Evolutionary conservation across 2,329 filamentous ascomycete species (phyloP), one percentile per base, ranked within the genome.

Genomic region (Apiospora phragmitis): DNA sequence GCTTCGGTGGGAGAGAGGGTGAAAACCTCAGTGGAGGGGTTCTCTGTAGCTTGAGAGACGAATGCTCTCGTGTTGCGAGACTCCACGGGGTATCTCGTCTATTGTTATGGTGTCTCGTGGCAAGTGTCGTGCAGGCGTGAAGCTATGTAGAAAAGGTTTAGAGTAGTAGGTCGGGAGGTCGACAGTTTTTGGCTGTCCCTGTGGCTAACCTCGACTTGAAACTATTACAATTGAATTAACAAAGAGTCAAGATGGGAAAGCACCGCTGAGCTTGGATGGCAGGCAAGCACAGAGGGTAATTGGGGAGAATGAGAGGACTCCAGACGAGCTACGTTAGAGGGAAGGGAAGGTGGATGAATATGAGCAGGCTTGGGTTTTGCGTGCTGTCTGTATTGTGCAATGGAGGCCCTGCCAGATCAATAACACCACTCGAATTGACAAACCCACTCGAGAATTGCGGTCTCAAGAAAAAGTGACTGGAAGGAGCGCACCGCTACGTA

Each of bases 1-100:
- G 70, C 70, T 65, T 69, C 73, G 67, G 67, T 69, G 67, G 42
- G 68, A 69, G 69, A 71, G 62, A 71, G 55, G 24, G 49, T 45
- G 69, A 55, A 59, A 38, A 71, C 67, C 68, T 62, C 65, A 67
- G 16, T 47, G 32, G 59, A 67, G 68, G 68, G 43, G 55, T 70
- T 68, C 67, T 65, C 26, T 47, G 29, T 38, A n/a, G 32, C 38
- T 55, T 43, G 45, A 69, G 69, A 43, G 71, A 70, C 65, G 49
- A 68, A 43, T 45, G 26, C 69, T 71, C 70, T 29, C 42, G 16
- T 43, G 32, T 49, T 59, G 32, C 55, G 32, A 69, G 41, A 43
- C 47, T 68, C 65, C 68, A 68, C 68, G 55, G 67, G 68, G 65
- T 71, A 69, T 71, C 70, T 65, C 38, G 24, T 69, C 67, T 69